These are phyloP conservation scores for Closterium sp. DNA, from an alignment of 139 green algal genomes.

Conservation along the genomic window DNA sequence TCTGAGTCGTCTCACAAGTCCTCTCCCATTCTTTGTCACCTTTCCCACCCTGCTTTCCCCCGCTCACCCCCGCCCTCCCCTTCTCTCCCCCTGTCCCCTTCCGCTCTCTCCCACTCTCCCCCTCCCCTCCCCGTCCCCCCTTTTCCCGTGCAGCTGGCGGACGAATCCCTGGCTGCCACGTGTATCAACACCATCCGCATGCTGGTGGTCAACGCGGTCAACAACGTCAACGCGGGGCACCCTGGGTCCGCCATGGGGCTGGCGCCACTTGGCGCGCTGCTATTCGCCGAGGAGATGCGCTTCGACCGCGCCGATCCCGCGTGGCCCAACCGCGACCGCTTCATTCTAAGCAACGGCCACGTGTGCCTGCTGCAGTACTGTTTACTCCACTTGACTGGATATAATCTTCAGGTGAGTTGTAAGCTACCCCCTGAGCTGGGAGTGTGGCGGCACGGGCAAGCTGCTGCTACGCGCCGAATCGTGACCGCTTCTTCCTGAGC, in stretches of 20 bases:
- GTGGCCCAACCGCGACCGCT: conserved; percentile 95
- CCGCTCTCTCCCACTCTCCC: background rate
- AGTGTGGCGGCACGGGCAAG: too few species aligned
- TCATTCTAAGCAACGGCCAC: conserved; percentile 95
- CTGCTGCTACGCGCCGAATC: conserved; percentile 91
- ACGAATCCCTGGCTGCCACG: background rate
- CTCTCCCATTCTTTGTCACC: background rate
- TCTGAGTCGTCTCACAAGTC: too few species aligned
- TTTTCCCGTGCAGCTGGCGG: background rate
- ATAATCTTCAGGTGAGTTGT: conserved; percentile 43
- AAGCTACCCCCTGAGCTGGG: conserved; percentile 66
- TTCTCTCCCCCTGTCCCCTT: background rate
- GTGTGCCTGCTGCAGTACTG: conserved; percentile 97
- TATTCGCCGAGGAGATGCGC: conserved; percentile 91
- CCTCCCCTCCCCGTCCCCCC: background rate
- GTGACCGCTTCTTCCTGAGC: too few species aligned
- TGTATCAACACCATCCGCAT: conserved; percentile 72
- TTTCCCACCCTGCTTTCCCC: too few species aligned
- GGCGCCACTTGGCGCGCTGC: conserved; percentile 89
- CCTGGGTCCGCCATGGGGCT: conserved; percentile 93
- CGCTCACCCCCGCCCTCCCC: background rate
- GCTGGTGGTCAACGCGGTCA: conserved; percentile 53
- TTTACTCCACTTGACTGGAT: conserved; percentile 93
- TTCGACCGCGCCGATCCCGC: conserved; percentile 88
- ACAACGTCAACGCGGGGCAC: conserved; percentile 85